phyloP scores from a whole-genome alignment of 371 early-diverging fungal species.

The Sporodiniella umbellata region DNA sequence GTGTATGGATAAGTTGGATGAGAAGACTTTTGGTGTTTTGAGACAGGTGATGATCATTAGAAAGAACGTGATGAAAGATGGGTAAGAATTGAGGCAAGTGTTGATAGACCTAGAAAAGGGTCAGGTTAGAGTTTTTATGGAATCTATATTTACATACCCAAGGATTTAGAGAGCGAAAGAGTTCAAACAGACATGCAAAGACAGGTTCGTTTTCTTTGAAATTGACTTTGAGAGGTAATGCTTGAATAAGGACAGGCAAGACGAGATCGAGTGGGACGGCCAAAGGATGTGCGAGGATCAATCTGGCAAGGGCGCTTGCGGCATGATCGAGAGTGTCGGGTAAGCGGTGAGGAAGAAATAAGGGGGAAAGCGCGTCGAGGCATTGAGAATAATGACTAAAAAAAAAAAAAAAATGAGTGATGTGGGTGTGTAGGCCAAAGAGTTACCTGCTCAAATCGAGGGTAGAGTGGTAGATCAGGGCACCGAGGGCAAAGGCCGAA shows the following conservation, averaged over 20 bases:
- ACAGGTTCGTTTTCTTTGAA: slow-evolving; percentile 81
- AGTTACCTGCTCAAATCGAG: slow-evolving; percentile 69
- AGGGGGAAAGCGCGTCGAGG: slow-evolving; percentile 65
- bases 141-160: slow-evolving; percentile 24
- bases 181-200: slow-evolving; percentile 59
- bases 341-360: slow-evolving; percentile 57
- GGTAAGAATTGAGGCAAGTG: too few relatives aligned
- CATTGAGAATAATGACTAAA: slow-evolving; percentile 57
- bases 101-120: too few relatives aligned
- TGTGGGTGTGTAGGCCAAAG: slow-evolving; percentile 18
- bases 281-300: slow-evolving; percentile 57
- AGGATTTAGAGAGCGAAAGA: slow-evolving; percentile 54
- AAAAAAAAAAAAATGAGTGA: neutral
- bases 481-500: slow-evolving; percentile 81
- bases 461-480: slow-evolving; percentile 61
- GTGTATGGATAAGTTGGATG: too few relatives aligned
- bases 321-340: slow-evolving; percentile 81
- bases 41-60: too few relatives aligned
- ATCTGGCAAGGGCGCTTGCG: slow-evolving; percentile 48
- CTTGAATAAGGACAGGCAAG: slow-evolving; percentile 65
- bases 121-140: neutral
- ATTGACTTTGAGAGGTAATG: slow-evolving; percentile 75
- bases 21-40: too few relatives aligned
- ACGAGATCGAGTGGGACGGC: slow-evolving; percentile 73
- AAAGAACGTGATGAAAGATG: too few relatives aligned